A percentile compares a stretch with the other conserved stretches of the same genome.
Conservation (phyloP, 176 grass and related monocot species). For the Oryza glaberrima region DNA sequence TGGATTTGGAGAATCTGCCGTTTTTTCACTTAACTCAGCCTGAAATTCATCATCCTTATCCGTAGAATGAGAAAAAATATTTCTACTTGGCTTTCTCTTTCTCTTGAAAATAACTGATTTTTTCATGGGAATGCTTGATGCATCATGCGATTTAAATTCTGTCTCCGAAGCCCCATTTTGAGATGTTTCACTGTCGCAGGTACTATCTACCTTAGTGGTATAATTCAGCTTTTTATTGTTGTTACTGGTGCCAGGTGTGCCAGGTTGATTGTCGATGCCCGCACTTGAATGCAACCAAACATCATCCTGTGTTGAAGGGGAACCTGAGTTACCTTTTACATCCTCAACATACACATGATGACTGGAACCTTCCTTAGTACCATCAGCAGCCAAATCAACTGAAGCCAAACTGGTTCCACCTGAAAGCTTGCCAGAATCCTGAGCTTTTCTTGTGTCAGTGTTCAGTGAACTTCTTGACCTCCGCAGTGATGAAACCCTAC, state of each 20-base stretch:
- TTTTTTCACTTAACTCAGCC: slow-evolving; percentile 47
- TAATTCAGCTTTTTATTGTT: slow-evolving; percentile 32
- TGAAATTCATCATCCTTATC: slow-evolving; percentile 49
- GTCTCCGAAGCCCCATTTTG: slow-evolving; percentile 48
- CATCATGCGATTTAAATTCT: slow-evolving; percentile 56
- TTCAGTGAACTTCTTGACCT: slow-evolving; percentile 56
- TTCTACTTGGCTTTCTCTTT: slow-evolving; percentile 66
- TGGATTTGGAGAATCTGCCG: slow-evolving; percentile 61
- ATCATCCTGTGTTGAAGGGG: slow-evolving; percentile 40
- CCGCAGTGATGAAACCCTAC: slow-evolving; percentile 40
- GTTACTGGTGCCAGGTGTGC: slow-evolving; percentile 39
- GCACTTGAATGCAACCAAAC: slow-evolving; percentile 40
- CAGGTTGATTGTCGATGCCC: slow-evolving; percentile 37
- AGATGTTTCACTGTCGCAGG: slow-evolving; percentile 55
- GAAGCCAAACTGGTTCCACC: slow-evolving; percentile 42
- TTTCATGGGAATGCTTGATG: slow-evolving; percentile 50
- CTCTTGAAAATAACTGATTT: slow-evolving; percentile 59
- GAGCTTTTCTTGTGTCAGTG: slow-evolving; percentile 54
- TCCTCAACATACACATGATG: slow-evolving; percentile 24
- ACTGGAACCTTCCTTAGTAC: slow-evolving; percentile 31
- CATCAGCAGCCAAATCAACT: slow-evolving; percentile 42
- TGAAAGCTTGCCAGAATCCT: slow-evolving; percentile 41
- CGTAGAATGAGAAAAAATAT: slow-evolving; percentile 24
- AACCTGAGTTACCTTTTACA: slow-evolving; percentile 24
- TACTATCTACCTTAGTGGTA: slow-evolving; percentile 40